These are phyloP conservation scores for Acer saccharum DNA, from an alignment of 345 rosid species.

Conservation along the genomic window DNA sequence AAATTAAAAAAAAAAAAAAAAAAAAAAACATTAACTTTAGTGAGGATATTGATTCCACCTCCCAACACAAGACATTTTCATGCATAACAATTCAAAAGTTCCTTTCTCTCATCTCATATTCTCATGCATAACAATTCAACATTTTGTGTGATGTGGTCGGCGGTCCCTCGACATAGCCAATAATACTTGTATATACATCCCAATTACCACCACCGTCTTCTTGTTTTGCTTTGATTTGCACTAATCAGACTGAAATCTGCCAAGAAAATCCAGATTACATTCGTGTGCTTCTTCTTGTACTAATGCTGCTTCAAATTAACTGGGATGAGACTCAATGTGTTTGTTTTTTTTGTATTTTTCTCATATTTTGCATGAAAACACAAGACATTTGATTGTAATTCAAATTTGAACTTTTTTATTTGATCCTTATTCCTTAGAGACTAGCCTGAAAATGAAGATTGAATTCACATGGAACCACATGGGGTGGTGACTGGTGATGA, in stretches of 20 bases:
- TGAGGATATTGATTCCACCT: not conserved
- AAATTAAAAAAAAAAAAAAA: no score
- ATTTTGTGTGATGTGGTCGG: not conserved
- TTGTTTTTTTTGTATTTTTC: not conserved
- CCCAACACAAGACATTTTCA: no score
- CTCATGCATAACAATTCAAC: not conserved
- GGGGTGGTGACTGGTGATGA: slow-evolving; percentile 14
- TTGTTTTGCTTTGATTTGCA: not conserved
- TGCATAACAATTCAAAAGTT: no score
- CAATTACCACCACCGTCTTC: not conserved
- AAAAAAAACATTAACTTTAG: no score
- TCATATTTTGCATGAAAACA: not conserved
- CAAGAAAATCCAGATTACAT: not conserved
- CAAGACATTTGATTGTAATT: no score
- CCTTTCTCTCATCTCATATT: not conserved
- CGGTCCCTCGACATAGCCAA: not conserved
- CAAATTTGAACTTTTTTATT: not conserved
- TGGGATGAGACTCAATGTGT: not conserved
- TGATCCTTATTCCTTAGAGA: not conserved
- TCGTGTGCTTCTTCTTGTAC: not conserved
- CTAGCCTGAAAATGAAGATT: not conserved
- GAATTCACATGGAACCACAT: slow-evolving; percentile 23
- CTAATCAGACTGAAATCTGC: not conserved
- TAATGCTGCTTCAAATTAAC: not conserved
- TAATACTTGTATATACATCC: not conserved